Base-by-base conservation (phyloP, 169 alveolate species). In the Sarcocystis neurona region DNA sequence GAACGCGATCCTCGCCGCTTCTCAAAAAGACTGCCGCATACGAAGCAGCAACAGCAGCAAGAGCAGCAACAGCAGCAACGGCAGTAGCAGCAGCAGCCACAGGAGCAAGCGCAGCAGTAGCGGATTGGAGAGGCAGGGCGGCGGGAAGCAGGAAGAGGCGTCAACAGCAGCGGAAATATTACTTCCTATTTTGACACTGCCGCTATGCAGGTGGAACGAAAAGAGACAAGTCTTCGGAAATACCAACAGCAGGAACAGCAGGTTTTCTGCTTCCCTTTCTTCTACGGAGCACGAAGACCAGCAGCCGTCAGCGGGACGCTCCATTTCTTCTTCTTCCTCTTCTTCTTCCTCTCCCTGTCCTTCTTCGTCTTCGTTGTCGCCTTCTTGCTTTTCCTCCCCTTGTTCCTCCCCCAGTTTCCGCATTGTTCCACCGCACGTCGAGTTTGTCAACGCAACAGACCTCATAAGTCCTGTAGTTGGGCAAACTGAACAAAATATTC, bases 401-500 rank as follows among this genome's bases (percentile, higher is more conserved):
- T 12, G 23, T 23, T 53, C 23, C 66, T 53, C 66, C 66, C 66
- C 44, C 43, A 1, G 43, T n/a, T n/a, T n/a, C n/a, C n/a, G n/a
- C n/a, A 27, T 77, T 1, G 85, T 82, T 43, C 85, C 74, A 3
- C 84, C 90, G 15, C 82, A 85, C 39, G 34, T 85, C 39, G 70
- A 70, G 50, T 39, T 85, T 10, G 58, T 68, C 53, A 50, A 85
- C n/a, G 84, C 90, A 32, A 85, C 90, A 68, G 90, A 85, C 43
- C 75, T 85, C 27, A 44, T 85, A n/a, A 68, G 90, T 18, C 78
- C 90, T 0, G 77, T 68, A 4, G 2, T 58, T 2, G 90, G 90
- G 34, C 70, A 74, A 43, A 85, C 90, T 20, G 90, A 85, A 58
- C 32, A 44, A 41, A 85, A 85, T 68, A 85, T 85, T 60, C 88